Percentiles rank a stretch among this genome's conserved stretches.
Evolutionary conservation across 2,329 filamentous ascomycete genomes (phyloP).

Genomic region (Aspergillus fructus): DNA sequence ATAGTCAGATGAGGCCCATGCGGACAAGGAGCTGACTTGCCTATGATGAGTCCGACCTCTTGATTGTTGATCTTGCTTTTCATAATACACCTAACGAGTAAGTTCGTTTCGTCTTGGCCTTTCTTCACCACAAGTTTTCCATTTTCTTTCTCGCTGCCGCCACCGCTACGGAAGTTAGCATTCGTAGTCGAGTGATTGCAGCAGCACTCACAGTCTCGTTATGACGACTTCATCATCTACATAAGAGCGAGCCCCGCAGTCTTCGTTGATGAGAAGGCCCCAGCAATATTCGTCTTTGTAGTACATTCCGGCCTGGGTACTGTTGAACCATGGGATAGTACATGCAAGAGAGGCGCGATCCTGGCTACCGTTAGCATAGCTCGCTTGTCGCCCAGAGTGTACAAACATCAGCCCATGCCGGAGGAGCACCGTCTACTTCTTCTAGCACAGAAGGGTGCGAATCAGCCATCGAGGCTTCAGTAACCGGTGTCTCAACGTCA

Average conservation of each 20-base stretch:
- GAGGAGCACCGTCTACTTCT: constrained; percentile 37
- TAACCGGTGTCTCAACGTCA: not conserved
- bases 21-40: constrained; percentile 35
- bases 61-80: constrained; percentile 48
- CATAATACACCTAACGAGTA: constrained; percentile 41
- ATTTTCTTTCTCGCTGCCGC: constrained; percentile 50
- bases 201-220: constrained; percentile 55
- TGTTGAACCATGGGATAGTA: constrained; percentile 61
- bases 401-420: constrained; percentile 55
- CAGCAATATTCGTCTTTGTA: constrained; percentile 49
- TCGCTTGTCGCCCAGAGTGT: too few relatives aligned
- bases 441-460: not conserved
- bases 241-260: constrained; percentile 55
- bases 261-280: constrained; percentile 61
- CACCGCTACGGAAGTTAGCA: constrained; percentile 47
- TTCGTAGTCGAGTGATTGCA: not conserved
- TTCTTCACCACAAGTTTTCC: constrained; percentile 48
- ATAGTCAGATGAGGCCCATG: not conserved
- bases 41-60: constrained; percentile 58
- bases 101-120: constrained; percentile 43
- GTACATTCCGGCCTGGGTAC: constrained; percentile 62
- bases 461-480: not conserved
- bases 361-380: constrained; percentile 9
- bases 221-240: constrained; percentile 64
- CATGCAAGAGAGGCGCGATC: constrained; percentile 60